These are phyloP conservation scores for Umbilicus rupestris DNA, from an alignment of 164 flowering plant species.

Conservation along the genomic window DNA sequence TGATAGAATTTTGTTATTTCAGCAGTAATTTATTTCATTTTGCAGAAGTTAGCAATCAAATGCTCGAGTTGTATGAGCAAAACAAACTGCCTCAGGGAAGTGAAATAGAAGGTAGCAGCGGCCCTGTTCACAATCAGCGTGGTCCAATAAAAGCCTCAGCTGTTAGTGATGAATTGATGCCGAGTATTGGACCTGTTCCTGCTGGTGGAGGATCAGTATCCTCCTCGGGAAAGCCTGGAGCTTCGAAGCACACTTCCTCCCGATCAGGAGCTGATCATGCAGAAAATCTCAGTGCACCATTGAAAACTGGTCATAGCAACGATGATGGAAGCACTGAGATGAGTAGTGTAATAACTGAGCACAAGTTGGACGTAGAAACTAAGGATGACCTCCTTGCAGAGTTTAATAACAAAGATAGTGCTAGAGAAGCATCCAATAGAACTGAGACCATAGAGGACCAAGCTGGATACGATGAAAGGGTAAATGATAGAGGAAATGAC, in stretches of 20 bases:
- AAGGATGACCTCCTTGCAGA: constrained; percentile 25
- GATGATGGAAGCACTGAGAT: constrained; percentile 37
- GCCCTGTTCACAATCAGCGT: constrained; percentile 33
- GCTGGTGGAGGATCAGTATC: constrained; percentile 14
- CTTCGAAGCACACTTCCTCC: constrained; percentile 22
- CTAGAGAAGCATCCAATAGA: constrained; percentile 22
- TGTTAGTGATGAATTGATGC: constrained; percentile 32
- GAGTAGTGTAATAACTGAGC: constrained; percentile 28
- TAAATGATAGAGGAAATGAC: constrained; percentile 22
- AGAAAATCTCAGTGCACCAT: constrained; percentile 28
- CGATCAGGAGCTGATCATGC: constrained; percentile 22
- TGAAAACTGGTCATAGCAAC: constrained; percentile 26
- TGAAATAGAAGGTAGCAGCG: constrained; percentile 66
- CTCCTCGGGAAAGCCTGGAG: constrained; percentile 16
- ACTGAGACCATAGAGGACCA: constrained; percentile 19
- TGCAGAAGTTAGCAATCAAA: constrained; percentile 98
- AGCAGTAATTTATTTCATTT: constrained; percentile 12
- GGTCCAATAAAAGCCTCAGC: constrained; percentile 31
- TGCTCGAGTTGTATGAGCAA: constrained; percentile 94
- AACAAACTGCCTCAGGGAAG: constrained; percentile 65
- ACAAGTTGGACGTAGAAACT: constrained; percentile 27
- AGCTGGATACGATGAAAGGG: constrained; percentile 26
- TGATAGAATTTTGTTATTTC: background rate
- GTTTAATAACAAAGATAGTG: constrained; percentile 16
- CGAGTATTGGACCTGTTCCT: constrained; percentile 18